A percentile compares a stretch with the other conserved stretches of the same genome.
phyloP scores from a whole-genome alignment of 345 rosid genomes.

The Eucalyptus curtisii region DNA sequence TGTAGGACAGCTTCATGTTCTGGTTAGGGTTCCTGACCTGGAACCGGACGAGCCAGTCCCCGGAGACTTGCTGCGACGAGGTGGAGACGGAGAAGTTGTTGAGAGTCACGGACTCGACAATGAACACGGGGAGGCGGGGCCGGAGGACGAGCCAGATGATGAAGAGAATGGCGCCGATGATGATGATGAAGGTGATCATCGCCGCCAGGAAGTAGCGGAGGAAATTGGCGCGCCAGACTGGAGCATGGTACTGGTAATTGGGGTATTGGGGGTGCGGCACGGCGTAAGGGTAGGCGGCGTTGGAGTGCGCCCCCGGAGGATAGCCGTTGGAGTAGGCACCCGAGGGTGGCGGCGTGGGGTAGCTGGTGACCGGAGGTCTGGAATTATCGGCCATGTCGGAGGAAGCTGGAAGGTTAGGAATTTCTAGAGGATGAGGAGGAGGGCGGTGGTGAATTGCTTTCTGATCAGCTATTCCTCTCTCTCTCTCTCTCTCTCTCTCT shows the following conservation, averaged over 20 bases:
- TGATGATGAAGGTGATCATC: slow-evolving; percentile 5
- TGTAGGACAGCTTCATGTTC: slow-evolving; percentile 37
- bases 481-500: neutral
- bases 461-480: neutral
- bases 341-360: slow-evolving; percentile 11
- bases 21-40: slow-evolving; percentile 61
- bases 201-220: slow-evolving; percentile 31
- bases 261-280: slow-evolving; percentile 10
- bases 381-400: neutral
- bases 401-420: neutral
- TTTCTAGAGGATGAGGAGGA: neutral
- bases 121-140: slow-evolving; percentile 20
- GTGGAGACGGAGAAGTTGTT: slow-evolving; percentile 37
- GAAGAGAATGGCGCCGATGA: neutral
- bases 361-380: slow-evolving; percentile 3
- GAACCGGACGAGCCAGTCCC: slow-evolving; percentile 38
- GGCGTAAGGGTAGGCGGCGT: slow-evolving; percentile 31
- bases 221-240: slow-evolving; percentile 25
- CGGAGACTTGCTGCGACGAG: slow-evolving; percentile 22
- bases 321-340: slow-evolving; percentile 19
- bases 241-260: slow-evolving; percentile 13
- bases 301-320: slow-evolving; percentile 5
- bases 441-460: neutral
- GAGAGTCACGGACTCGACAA: slow-evolving; percentile 35
- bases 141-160: too few species aligned